A percentile compares a stretch with the other conserved stretches of the same genome.
phyloP scores from a whole-genome alignment of 768 basidiomycete genomes.

The Naematelia aurantialba region DNA sequence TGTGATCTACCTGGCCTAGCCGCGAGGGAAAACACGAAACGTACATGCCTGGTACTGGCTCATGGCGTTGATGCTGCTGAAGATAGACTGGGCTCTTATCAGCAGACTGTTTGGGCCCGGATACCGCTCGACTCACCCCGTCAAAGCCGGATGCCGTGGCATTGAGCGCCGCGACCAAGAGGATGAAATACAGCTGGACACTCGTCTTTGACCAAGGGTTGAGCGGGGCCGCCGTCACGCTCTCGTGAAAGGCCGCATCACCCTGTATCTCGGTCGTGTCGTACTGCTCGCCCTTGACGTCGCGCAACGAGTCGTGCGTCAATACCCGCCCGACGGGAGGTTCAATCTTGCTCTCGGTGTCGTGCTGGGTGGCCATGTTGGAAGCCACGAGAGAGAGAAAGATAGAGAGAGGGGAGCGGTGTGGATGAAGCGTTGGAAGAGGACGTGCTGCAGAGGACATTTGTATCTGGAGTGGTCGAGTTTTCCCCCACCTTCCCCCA shows the following conservation, averaged over 20 bases:
- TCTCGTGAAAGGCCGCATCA: slow-evolving; percentile 13
- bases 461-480: not conserved
- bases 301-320: not conserved
- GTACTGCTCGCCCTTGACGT: not conserved
- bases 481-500: not conserved
- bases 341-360: not conserved
- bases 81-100: slow-evolving; percentile 20
- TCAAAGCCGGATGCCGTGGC: slow-evolving; percentile 23
- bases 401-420: not conserved
- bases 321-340: not conserved
- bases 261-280: slow-evolving; percentile 13
- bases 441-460: too few species aligned
- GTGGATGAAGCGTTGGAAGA: not conserved
- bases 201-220: slow-evolving; percentile 19
- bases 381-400: not conserved
- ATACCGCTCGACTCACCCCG: slow-evolving; percentile 13
- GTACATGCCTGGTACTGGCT: slow-evolving; percentile 16
- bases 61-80: slow-evolving; percentile 36
- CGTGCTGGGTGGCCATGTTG: not conserved
- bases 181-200: slow-evolving; percentile 18
- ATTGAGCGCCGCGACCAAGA: slow-evolving; percentile 20
- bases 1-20: not conserved
- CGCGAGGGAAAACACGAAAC: not conserved
- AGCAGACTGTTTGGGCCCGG: not conserved
- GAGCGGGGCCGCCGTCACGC: slow-evolving; percentile 12